Conservation (phyloP, 1,284 basidiomycete genomes). For the Ustilago trichophora region DNA sequence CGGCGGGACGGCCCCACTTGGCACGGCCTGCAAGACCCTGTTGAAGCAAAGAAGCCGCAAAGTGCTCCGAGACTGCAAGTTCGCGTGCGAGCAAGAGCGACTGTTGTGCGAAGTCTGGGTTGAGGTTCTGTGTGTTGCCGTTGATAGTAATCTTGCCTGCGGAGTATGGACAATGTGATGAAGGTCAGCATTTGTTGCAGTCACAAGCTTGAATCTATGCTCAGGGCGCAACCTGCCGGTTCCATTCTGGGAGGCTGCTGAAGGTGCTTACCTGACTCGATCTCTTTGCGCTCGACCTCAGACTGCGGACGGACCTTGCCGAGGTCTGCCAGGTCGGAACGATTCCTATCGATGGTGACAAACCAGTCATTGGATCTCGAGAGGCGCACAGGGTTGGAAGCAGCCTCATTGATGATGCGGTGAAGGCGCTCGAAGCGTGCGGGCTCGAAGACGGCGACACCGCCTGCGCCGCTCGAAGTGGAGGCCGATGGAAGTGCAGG, state of each 20-base stretch:
- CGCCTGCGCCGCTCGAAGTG: slow-evolving; percentile 19
- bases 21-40: slow-evolving; percentile 56
- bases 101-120: slow-evolving; percentile 62
- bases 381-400: slow-evolving; percentile 41
- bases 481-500: slow-evolving; percentile 23
- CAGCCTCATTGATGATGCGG: slow-evolving; percentile 50
- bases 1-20: slow-evolving; percentile 57
- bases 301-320: slow-evolving; percentile 49
- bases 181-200: too few relatives aligned
- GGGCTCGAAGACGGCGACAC: slow-evolving; percentile 53
- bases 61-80: slow-evolving; percentile 59
- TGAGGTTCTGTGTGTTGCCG: slow-evolving; percentile 53
- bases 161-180: background rate
- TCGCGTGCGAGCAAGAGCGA: slow-evolving; percentile 57
- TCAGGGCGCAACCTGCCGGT: too few relatives aligned
- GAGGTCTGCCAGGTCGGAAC: slow-evolving; percentile 55
- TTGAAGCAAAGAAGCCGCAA: slow-evolving; percentile 63
- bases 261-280: slow-evolving; percentile 54
- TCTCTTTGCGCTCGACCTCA: slow-evolving; percentile 61
- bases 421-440: slow-evolving; percentile 60
- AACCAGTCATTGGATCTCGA: slow-evolving; percentile 60
- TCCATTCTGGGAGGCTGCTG: background rate
- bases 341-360: slow-evolving; percentile 58
- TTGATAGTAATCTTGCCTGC: slow-evolving; percentile 59
- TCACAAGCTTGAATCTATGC: too few relatives aligned